Evolutionary conservation across 2,329 filamentous ascomycete species (phyloP), one percentile per base, ranked within the genome.

Genomic region (Paracorniculantispora psalliotae): DNA sequence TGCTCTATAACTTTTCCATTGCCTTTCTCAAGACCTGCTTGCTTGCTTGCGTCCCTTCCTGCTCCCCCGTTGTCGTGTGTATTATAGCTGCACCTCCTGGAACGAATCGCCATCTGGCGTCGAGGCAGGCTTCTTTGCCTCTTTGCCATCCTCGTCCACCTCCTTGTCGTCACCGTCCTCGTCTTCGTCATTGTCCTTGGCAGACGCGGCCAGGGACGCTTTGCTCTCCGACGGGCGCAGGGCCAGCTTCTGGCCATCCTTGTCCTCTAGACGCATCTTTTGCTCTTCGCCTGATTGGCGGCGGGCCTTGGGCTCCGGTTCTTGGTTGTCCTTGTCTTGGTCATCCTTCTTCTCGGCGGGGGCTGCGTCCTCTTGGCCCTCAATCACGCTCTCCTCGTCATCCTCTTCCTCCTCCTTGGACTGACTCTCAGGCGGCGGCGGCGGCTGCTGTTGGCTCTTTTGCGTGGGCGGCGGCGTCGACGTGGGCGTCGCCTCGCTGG

Each of bases 61-160:
- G 7, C 39, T 7, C n/a, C 4, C 10, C 9, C 30, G 4, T 37
- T 15, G 12, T 49, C 44, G 6, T 2, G 1, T 21, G n/a, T 12
- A 33, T 66, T 75, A 87, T 65, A 87, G 72, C 61, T 81, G 82
- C 49, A 87, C 83, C 64, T 87, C 82, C 65, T 87, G 83, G 70
- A 87, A 87, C n/a, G 82, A 83, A 5, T 78, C 77, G 0, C 81
- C 79, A 63, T 84, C 82, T 19, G 82, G 78, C 7, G 81, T 81
- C 44, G 75, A 72, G 17, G 75, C 72, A 0, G 75, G 72, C 62
- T 77, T 79, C 49, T 73, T 71, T 17, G 8, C 30, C 10, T 39
- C 68, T 13, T 73, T 21, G 3, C 33, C 72, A 6, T 72, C 69
- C 7, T 74, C 72, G 17, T 68, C 67, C 7, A 68, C 65, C 17